Conservation (phyloP, 75 land plant genomes). For the Pinus tabuliformis region DNA sequence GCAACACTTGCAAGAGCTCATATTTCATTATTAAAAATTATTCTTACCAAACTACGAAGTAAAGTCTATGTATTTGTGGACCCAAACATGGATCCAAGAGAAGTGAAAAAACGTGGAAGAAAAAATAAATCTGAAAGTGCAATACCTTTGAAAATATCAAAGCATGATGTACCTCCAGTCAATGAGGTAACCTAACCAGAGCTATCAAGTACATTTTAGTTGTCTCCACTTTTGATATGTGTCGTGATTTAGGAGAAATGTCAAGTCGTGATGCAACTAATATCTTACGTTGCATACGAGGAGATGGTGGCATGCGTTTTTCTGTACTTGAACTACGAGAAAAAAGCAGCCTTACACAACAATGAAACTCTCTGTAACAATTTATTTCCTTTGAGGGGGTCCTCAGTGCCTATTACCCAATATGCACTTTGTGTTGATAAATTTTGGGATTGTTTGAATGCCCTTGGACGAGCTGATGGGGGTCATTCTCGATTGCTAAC, state of each 20-base stretch:
- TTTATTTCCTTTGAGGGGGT: too few species aligned
- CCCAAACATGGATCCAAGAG: slow-evolving; percentile 60
- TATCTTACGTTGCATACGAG: slow-evolving; percentile 83
- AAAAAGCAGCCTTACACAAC: too few species aligned
- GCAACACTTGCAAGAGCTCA: slow-evolving; percentile 54
- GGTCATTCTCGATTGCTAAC: too few species aligned
- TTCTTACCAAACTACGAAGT: slow-evolving; percentile 60
- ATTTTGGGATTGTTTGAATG: too few species aligned
- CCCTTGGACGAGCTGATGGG: too few species aligned
- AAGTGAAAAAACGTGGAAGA: slow-evolving; percentile 72
- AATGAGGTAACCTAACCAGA: slow-evolving; percentile 96
- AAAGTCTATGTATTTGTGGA: slow-evolving; percentile 58
- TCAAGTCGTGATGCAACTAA: slow-evolving; percentile 55
- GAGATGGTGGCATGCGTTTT: slow-evolving; percentile 68
- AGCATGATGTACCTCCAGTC: slow-evolving; percentile 55
- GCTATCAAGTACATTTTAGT: slow-evolving; percentile 72
- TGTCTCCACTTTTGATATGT: slow-evolving; percentile 49
- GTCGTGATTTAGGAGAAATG: slow-evolving; percentile 52
- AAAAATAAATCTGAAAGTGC: slow-evolving; percentile 60
- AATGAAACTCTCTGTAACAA: too few species aligned
- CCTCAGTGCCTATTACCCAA: too few species aligned
- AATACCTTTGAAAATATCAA: slow-evolving; percentile 34
- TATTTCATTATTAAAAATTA: slow-evolving; percentile 55
- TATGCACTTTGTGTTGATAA: too few species aligned
- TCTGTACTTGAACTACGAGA: too few species aligned